These are phyloP conservation scores for Ceratopteris richardii DNA, from an alignment of 75 land plant genomes.

Conservation along the genomic window DNA sequence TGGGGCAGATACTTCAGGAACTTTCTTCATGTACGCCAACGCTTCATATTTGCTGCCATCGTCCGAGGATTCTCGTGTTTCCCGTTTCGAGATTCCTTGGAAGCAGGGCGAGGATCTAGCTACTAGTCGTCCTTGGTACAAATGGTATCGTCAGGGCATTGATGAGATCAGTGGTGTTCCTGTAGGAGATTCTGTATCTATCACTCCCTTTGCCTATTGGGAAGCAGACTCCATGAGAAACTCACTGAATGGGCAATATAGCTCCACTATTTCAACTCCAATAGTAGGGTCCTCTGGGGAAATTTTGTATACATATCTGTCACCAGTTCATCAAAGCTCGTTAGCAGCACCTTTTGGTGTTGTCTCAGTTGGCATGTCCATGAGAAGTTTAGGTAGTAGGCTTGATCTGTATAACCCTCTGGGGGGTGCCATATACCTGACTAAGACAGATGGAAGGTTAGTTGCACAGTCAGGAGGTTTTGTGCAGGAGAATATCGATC, in stretches of 20 bases:
- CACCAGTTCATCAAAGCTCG: conserved; percentile 9
- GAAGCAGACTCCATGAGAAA: conserved; percentile 24
- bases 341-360: conserved; percentile 20
- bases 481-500: no score
- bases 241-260: conserved; percentile 20
- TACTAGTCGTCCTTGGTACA: conserved; percentile 3
- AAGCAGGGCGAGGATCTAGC: neutral
- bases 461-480: conserved; percentile 19
- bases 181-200: conserved; percentile 19
- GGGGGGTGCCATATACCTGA: conserved; percentile 30
- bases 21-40: conserved; percentile 38
- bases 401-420: conserved; percentile 14
- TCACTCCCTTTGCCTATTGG: neutral
- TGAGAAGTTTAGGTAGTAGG: conserved; percentile 13
- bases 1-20: conserved; percentile 18
- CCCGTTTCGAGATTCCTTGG: neutral
- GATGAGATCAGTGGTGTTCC: conserved; percentile 27
- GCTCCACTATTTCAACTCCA: conserved; percentile 13
- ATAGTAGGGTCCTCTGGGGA: conserved; percentile 17
- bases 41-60: conserved; percentile 9
- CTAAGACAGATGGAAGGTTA: conserved; percentile 23
- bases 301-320: conserved; percentile 16
- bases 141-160: conserved; percentile 34
- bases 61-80: neutral
- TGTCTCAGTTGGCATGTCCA: conserved; percentile 38